A percentile compares a stretch with the other conserved stretches of the same genome.
phyloP scores from a whole-genome alignment of 768 basidiomycete genomes.

The Mycena polygramma region DNA sequence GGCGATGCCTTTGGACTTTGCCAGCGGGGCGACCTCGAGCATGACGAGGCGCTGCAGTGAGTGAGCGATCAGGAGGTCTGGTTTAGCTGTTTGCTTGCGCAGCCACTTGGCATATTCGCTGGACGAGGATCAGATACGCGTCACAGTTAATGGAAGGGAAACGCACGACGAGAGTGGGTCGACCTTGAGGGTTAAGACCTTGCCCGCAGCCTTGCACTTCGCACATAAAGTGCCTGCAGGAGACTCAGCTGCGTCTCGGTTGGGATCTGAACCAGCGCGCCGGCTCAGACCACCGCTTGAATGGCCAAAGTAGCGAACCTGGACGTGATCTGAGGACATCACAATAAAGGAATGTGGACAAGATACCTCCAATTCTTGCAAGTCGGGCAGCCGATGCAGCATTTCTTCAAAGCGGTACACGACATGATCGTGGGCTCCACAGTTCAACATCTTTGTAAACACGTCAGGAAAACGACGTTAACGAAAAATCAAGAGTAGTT shows the following conservation, averaged over 20 bases:
- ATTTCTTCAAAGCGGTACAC: constrained; percentile 19
- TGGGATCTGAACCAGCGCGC: constrained; percentile 13
- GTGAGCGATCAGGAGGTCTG: constrained; percentile 19
- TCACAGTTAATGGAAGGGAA: too few relatives aligned
- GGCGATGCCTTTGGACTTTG: constrained; percentile 16
- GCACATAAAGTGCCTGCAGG: constrained; percentile 14
- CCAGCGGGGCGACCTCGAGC: constrained; percentile 22
- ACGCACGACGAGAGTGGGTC: constrained; percentile 7
- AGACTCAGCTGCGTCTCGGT: constrained; percentile 11
- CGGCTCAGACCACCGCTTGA: background rate
- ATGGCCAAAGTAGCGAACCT: constrained; percentile 21
- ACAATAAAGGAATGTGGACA: background rate
- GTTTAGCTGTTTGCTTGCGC: constrained; percentile 13
- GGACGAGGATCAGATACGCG: background rate
- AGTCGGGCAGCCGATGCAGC: constrained; percentile 11
- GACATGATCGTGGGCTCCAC: constrained; percentile 9
- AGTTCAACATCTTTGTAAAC: constrained; percentile 4
- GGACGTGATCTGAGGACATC: background rate
- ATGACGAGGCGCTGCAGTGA: constrained; percentile 15
- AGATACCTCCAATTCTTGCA: constrained; percentile 17
- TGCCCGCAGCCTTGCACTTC: constrained; percentile 19
- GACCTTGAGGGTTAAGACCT: constrained; percentile 1
- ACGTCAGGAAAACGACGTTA: background rate
- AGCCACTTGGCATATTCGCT: constrained; percentile 24
- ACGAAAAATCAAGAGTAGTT: background rate